Percentiles rank a stretch among this genome's conserved stretches.
Conservation (phyloP, 2,329 filamentous ascomycete species). For the Xylariales sp. region DNA sequence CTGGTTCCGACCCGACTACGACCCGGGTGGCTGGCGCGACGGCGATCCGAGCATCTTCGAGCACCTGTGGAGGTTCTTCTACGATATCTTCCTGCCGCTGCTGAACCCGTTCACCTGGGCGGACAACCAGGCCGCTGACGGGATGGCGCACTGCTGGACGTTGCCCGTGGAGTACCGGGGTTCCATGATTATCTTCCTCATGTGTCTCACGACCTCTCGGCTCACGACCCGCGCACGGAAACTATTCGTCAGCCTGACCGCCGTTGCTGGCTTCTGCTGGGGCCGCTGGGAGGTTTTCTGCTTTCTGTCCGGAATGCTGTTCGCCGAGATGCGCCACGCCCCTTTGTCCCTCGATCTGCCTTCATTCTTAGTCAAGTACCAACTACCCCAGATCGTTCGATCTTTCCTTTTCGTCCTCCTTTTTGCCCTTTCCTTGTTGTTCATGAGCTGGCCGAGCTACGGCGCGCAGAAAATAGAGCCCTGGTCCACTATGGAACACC, state of each 20-base stretch:
- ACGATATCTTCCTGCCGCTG: neutral
- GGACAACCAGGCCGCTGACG: neutral
- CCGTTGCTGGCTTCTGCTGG: neutral
- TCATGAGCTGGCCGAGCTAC: neutral
- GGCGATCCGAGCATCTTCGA: neutral
- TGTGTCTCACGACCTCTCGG: neutral
- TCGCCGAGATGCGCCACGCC: neutral
- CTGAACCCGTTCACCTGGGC: neutral
- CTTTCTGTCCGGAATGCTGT: constrained; percentile 1
- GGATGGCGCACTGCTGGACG: constrained; percentile 3
- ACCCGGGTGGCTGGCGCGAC: neutral
- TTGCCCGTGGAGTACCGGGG: constrained; percentile 3
- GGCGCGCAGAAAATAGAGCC: neutral
- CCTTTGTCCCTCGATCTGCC: neutral
- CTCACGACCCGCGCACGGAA: neutral
- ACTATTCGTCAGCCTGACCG: neutral
- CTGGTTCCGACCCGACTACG: neutral
- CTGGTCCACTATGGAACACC: neutral
- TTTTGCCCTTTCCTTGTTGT: neutral
- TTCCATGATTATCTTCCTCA: constrained; percentile 1
- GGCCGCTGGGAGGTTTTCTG: neutral
- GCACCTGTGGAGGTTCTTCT: neutral
- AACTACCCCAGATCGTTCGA: neutral
- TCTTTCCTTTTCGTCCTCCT: neutral
- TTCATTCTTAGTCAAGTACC: neutral